Evolutionary conservation across 345 rosid genomes (phyloP).

Genomic region (Angophora floribunda): DNA sequence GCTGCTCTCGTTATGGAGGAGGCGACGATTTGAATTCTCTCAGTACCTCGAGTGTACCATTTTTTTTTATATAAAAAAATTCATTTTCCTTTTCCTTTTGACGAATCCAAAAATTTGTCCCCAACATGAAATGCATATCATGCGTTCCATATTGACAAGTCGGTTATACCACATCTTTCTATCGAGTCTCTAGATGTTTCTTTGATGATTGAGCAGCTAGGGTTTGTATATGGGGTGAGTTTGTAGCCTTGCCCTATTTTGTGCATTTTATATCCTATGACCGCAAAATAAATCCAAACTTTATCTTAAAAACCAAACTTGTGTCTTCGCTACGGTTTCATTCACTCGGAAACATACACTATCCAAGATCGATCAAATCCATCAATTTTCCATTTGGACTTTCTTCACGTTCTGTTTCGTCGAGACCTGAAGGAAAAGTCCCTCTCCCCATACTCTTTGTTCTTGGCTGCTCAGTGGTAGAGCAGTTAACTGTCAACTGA

Average conservation of each 20-base stretch:
- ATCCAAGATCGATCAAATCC: neutral
- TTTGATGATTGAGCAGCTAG: neutral
- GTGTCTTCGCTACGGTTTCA: too few species aligned
- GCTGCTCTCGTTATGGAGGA: rapidly evolving
- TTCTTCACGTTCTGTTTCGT: neutral
- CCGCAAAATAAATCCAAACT: too few species aligned
- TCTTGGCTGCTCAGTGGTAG: neutral
- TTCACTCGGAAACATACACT: too few species aligned
- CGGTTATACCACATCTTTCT: neutral
- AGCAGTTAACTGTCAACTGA: too few species aligned
- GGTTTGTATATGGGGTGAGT: neutral
- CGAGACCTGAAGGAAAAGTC: neutral
- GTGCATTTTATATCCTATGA: neutral
- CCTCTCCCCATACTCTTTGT: neutral
- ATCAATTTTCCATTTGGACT: neutral
- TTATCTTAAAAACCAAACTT: too few species aligned
- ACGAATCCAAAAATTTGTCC: neutral
- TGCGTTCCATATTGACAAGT: neutral
- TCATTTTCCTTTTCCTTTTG: neutral
- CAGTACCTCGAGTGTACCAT: neutral
- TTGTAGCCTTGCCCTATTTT: neutral
- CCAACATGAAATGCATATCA: neutral
- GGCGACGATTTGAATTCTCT: neutral
- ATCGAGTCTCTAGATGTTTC: too few species aligned
- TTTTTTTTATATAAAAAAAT: too few species aligned